Conservation (phyloP, 2,329 filamentous ascomycete species). For the Fusarium sp. region DNA sequence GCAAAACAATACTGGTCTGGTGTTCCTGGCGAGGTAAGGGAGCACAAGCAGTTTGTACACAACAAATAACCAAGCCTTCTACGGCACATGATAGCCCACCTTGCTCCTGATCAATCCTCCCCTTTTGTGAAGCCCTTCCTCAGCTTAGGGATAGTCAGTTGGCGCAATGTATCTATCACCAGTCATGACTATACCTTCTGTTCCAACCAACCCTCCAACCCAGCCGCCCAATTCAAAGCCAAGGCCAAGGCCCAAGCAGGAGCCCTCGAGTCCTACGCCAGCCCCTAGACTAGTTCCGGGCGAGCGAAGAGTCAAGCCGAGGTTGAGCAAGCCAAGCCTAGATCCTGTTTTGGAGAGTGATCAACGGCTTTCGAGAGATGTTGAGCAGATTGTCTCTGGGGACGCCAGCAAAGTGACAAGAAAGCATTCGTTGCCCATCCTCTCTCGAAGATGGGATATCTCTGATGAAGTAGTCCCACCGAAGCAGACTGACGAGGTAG, state of each 20-base stretch:
- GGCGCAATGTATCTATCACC: constrained; percentile 25
- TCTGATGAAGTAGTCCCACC: constrained; percentile 60
- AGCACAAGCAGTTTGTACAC: not conserved
- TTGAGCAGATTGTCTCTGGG: constrained; percentile 20
- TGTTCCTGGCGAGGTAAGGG: not conserved
- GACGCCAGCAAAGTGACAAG: constrained; percentile 28
- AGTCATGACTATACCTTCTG: constrained; percentile 28
- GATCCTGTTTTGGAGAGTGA: constrained; percentile 50
- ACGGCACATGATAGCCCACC: not conserved
- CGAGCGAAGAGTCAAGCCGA: constrained; percentile 37
- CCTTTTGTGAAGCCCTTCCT: not conserved
- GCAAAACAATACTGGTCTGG: not conserved
- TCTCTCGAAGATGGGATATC: constrained; percentile 48
- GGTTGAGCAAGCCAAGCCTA: constrained; percentile 38
- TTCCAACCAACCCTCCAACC: not conserved
- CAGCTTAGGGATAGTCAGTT: not conserved
- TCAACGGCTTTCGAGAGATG: constrained; percentile 33
- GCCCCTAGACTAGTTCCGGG: constrained; percentile 15
- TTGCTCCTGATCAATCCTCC: not conserved
- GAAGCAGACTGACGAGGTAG: constrained; percentile 45
- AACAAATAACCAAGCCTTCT: not conserved
- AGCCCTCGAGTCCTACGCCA: not conserved
- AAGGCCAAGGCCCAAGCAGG: constrained; percentile 6
- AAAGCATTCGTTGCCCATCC: constrained; percentile 37
- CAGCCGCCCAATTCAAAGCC: constrained; percentile 10